phyloP scores from a whole-genome alignment of 2,329 filamentous ascomycete species.

The Tolypocladium ophioglossoides region DNA sequence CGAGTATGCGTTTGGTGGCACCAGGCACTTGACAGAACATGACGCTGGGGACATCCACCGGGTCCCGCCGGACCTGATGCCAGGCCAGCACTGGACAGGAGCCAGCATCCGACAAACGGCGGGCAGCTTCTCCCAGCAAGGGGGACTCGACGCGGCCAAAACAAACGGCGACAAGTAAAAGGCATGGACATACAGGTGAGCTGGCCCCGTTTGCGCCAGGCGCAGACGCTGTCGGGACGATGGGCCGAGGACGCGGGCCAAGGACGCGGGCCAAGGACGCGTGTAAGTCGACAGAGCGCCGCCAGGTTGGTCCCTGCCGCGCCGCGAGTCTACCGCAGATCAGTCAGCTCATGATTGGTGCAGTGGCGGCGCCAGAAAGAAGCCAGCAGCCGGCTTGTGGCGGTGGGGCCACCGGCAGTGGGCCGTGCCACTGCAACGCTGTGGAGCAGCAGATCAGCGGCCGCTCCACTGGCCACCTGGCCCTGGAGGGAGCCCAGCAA shows the following conservation, averaged over 20 bases:
- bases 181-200: not conserved
- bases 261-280: too few relatives aligned
- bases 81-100: not conserved
- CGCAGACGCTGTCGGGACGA: not conserved
- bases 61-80: not conserved
- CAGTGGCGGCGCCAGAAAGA: too few relatives aligned
- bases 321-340: not conserved
- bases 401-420: conserved; percentile 3
- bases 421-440: conserved; percentile 2
- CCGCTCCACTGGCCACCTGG: not conserved
- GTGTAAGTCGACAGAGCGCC: not conserved
- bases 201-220: not conserved
- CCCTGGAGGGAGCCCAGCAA: not conserved
- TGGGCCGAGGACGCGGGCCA: too few relatives aligned
- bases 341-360: conserved; percentile 1
- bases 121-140: not conserved
- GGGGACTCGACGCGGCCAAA: not conserved
- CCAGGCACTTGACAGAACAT: not conserved
- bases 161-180: not conserved
- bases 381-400: conserved; percentile 2
- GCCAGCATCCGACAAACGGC: not conserved
- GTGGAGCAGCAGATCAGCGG: not conserved
- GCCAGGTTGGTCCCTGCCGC: not conserved
- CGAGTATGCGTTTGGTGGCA: too few relatives aligned
- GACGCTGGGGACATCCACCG: not conserved